Evolutionary conservation across 148 eudicot species (phyloP).

Genomic region (Bassia scoparia): DNA sequence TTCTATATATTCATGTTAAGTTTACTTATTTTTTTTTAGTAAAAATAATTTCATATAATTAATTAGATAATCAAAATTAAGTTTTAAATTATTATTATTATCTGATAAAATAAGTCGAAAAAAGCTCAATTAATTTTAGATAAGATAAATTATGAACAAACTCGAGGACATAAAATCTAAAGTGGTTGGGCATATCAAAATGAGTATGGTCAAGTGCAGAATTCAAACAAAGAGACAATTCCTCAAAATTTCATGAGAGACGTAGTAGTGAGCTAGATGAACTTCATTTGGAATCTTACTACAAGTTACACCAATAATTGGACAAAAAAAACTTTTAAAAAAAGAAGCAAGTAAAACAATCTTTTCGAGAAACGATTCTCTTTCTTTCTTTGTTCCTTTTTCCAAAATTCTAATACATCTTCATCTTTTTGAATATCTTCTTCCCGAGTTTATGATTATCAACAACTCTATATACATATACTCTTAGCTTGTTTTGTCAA

Average conservation of each 20-base stretch:
- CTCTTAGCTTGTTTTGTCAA: slow-evolving; percentile 2
- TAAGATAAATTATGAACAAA: too few species aligned
- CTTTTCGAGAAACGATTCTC: slow-evolving; percentile 5
- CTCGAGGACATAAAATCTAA: neutral
- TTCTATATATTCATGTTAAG: too few species aligned
- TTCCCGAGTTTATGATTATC: neutral
- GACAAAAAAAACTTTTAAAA: neutral
- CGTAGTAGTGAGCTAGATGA: slow-evolving; percentile 6
- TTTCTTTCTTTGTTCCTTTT: neutral
- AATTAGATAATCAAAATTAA: too few species aligned
- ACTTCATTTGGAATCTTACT: slow-evolving; percentile 11
- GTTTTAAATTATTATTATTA: too few species aligned
- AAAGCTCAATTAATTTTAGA: too few species aligned
- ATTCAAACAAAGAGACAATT: neutral
- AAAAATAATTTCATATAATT: too few species aligned
- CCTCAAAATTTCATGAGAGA: neutral
- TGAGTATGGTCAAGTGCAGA: neutral
- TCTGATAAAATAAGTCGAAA: too few species aligned
- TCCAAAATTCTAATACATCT: neutral
- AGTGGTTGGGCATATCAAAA: slow-evolving; percentile 15
- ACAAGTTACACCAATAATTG: neutral
- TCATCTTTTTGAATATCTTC: neutral
- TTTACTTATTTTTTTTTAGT: too few species aligned
- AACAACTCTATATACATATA: neutral
- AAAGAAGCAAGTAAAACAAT: slow-evolving; percentile 5